Evolutionary conservation across 75 land plant species (phyloP).

Genomic region (Cupressus sempervirens): DNA sequence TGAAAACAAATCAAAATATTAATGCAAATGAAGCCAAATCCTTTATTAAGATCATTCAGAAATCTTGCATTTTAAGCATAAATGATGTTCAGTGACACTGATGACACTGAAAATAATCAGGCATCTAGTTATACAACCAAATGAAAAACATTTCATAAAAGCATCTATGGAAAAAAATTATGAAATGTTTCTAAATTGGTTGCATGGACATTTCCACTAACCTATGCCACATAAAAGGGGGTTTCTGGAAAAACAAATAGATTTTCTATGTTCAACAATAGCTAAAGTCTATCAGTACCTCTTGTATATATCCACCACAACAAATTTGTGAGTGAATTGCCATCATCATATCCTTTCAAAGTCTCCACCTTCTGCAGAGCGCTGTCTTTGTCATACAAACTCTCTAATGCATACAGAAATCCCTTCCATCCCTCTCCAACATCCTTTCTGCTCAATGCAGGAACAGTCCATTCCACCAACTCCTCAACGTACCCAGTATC

Average conservation of each 20-base stretch:
- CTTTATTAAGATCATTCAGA: neutral
- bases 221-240: neutral
- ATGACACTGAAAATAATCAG: neutral
- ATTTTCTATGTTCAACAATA: neutral
- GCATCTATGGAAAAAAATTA: no score
- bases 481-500: slow-evolving; percentile 55
- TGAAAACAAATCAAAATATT: neutral
- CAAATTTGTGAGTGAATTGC: no score
- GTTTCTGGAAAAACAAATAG: neutral
- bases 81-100: neutral
- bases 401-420: no score
- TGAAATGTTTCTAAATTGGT: no score
- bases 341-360: no score
- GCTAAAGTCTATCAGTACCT: neutral
- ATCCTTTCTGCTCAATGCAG: slow-evolving; percentile 48
- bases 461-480: slow-evolving; percentile 76
- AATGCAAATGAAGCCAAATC: neutral
- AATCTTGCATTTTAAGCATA: neutral
- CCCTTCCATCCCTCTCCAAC: slow-evolving; percentile 90
- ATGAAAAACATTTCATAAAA: no score
- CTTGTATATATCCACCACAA: slow-evolving; percentile 4
- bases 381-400: no score
- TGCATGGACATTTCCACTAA: neutral
- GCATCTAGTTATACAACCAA: no score
- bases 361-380: no score